Percentiles rank a stretch among this genome's conserved stretches.
Conservation (phyloP, 805 yeast species). For the Kregervanrija pseudodelftensis region DNA sequence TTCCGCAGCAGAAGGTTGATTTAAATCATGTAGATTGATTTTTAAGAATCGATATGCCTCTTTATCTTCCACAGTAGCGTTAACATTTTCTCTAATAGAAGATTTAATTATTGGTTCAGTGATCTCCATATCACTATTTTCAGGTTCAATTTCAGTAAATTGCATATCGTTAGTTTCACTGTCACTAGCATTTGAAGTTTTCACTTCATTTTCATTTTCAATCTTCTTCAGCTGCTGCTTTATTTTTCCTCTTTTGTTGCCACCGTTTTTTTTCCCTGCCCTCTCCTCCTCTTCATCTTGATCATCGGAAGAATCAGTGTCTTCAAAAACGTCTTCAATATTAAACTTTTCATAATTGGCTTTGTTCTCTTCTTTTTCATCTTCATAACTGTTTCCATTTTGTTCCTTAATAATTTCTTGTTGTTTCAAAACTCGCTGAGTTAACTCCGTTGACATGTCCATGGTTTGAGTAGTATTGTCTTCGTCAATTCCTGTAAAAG, state of each 20-base stretch:
- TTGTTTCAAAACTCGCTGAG: conserved; percentile 16
- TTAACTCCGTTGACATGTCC: conserved; percentile 22
- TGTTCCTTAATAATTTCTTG: conserved; percentile 7
- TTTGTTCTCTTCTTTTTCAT: neutral
- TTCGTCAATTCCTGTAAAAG: conserved; percentile 11
- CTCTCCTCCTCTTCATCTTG: conserved; percentile 4
- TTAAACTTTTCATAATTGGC: neutral
- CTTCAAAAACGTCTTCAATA: conserved; percentile 7
- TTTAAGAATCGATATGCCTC: too few species aligned
- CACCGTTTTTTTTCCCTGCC: neutral
- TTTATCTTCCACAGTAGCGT: too few species aligned
- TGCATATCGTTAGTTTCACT: neutral
- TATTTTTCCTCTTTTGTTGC: neutral
- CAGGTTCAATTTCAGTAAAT: neutral
- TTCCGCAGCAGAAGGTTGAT: too few species aligned
- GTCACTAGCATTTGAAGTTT: neutral
- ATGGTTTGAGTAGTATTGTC: conserved; percentile 21
- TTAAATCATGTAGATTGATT: too few species aligned
- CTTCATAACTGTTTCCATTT: neutral
- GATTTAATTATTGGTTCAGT: conserved; percentile 8
- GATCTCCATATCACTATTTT: conserved; percentile 8
- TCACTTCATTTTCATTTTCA: conserved; percentile 1
- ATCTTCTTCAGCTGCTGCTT: neutral
- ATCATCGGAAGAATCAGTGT: neutral
- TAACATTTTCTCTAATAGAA: too few species aligned